These are phyloP conservation scores for Endocarpon pusillum DNA, from an alignment of 495 filamentous ascomycete genomes.

Conservation along the genomic window DNA sequence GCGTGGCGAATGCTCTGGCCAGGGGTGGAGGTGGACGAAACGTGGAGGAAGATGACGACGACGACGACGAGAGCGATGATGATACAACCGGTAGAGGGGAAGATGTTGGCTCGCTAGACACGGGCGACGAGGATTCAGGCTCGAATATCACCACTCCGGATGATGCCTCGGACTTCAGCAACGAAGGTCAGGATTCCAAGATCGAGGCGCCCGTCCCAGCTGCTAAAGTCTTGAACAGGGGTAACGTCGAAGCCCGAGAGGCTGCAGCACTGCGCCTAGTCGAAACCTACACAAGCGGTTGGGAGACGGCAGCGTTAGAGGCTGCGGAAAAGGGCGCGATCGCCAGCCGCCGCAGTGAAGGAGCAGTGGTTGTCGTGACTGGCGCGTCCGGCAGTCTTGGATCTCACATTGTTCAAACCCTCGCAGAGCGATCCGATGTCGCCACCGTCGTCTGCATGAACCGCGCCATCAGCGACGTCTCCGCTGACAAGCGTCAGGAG, in stretches of 20 bases:
- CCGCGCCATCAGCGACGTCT: slow-evolving; percentile 3
- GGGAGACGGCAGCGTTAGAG: neutral
- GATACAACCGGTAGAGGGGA: slow-evolving; percentile 1
- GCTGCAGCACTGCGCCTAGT: neutral
- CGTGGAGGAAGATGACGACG: slow-evolving; percentile 3
- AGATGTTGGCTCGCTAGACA: slow-evolving; percentile 5
- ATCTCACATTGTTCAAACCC: slow-evolving; percentile 20
- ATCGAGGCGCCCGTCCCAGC: slow-evolving; percentile 8
- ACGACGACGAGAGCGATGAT: slow-evolving; percentile 1
- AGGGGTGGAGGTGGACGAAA: neutral
- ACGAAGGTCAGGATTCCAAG: slow-evolving; percentile 6
- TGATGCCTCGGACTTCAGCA: neutral
- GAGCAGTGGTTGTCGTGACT: slow-evolving; percentile 23
- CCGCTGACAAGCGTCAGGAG: slow-evolving; percentile 14
- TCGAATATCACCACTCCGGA: neutral
- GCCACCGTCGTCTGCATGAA: slow-evolving; percentile 4
- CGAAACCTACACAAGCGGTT: neutral
- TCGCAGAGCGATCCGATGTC: slow-evolving; percentile 4
- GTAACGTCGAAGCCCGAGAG: neutral
- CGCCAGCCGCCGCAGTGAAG: neutral
- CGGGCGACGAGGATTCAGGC: slow-evolving; percentile 5
- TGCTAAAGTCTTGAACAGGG: neutral
- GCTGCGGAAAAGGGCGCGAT: neutral
- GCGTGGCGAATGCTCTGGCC: slow-evolving; percentile 5
- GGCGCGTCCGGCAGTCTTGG: slow-evolving; percentile 31